Percentiles rank a stretch among this genome's conserved stretches.
phyloP scores from a whole-genome alignment of 176 grass and related monocot genomes.

The Tillandsia fasciculata region DNA sequence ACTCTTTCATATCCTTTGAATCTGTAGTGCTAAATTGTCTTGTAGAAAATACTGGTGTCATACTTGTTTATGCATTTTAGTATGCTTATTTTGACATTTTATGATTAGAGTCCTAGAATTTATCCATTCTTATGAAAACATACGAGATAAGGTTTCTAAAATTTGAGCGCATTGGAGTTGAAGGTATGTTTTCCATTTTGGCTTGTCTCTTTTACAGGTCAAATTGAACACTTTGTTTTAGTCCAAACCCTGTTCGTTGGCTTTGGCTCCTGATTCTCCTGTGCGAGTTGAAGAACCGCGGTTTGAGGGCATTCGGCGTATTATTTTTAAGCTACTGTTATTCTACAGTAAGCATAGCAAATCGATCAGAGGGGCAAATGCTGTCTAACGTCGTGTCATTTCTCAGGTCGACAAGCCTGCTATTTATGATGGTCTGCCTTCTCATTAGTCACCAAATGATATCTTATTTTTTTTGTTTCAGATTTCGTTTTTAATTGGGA shows the following conservation, averaged over 20 bases:
- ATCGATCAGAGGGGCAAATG: conserved; percentile 85
- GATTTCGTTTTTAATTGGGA: neutral
- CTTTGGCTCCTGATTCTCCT: conserved; percentile 70
- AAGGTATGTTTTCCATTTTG: neutral
- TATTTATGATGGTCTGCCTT: conserved; percentile 81
- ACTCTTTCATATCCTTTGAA: neutral
- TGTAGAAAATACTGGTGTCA: neutral
- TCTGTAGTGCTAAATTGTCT: neutral
- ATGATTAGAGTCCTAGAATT: neutral
- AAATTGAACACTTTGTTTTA: conserved; percentile 76
- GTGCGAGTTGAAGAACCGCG: conserved; percentile 64
- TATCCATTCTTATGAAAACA: neutral
- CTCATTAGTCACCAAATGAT: conserved; percentile 7
- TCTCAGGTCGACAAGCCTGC: conserved; percentile 67
- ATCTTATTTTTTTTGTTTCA: neutral
- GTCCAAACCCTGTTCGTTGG: conserved; percentile 84
- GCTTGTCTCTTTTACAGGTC: conserved; percentile 37
- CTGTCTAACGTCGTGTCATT: conserved; percentile 67
- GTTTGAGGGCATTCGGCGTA: conserved; percentile 49
- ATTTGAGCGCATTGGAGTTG: neutral
- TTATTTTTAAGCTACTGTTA: conserved; percentile 66
- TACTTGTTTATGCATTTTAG: neutral
- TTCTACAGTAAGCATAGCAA: conserved; percentile 99
- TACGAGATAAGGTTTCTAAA: neutral
- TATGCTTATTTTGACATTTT: neutral